Evolutionary conservation across 768 basidiomycete genomes (phyloP).

Genomic region (Mycena epipterygia): DNA sequence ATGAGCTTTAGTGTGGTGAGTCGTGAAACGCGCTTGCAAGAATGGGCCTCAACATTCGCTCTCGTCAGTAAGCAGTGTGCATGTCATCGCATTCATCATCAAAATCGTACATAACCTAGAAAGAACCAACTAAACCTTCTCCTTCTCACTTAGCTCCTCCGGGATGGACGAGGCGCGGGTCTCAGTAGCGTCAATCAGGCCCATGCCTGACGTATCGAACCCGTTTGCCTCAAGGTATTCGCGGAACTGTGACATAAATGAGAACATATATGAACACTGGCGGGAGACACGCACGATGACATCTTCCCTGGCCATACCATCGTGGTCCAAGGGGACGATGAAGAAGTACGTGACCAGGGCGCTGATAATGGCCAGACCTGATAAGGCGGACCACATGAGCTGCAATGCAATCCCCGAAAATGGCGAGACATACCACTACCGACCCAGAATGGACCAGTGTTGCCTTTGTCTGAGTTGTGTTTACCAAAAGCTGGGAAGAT

Average conservation of each 20-base stretch:
- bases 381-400: not conserved
- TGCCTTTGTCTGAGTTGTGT: constrained; percentile 63
- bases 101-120: no score
- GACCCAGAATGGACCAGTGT: constrained; percentile 93
- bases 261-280: not conserved
- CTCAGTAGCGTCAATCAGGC: constrained; percentile 47
- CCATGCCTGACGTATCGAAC: constrained; percentile 84
- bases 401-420: constrained; percentile 8
- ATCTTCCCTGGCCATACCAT: constrained; percentile 88
- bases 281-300: constrained; percentile 56
- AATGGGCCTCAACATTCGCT: no score
- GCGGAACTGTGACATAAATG: constrained; percentile 69
- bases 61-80: no score
- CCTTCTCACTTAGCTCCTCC: no score
- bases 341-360: constrained; percentile 81
- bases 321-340: constrained; percentile 79
- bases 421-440: constrained; percentile 66
- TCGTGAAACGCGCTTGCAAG: no score
- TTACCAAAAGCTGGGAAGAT: constrained; percentile 65
- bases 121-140: no score
- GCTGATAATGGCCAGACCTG: constrained; percentile 81
- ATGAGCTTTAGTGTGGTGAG: no score
- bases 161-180: no score
- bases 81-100: no score
- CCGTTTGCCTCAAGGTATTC: constrained; percentile 84